Evolutionary conservation across 768 basidiomycete genomes (phyloP), one percentile per base, ranked within the genome.

Genomic region (Erythrobasidium yunnanense): DNA sequence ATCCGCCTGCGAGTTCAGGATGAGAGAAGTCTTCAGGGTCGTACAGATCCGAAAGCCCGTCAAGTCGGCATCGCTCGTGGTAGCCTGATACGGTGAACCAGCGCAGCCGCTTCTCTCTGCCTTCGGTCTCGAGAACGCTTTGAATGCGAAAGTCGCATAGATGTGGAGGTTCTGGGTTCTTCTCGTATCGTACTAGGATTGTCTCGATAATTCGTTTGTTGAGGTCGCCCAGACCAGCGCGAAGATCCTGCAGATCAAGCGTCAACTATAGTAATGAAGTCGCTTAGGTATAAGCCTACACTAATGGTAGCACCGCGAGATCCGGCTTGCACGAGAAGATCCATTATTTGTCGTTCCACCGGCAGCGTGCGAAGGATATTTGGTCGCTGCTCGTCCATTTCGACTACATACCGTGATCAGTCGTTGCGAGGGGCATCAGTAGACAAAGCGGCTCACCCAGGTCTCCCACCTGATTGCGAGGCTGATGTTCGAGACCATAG

Each of bases 51-150:
- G 2, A 3, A 18, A 56, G 11, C 13, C 82, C 81, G 75, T 90
- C 87, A 49, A 79, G 78, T 1, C 78, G 77, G 52, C 90, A 81
- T 32, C 88, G 78, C 30, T 78, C 74, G 30, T 79, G 81, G 76
- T 87, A 93, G 30, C 84, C 82, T 1, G 81, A 80, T 47, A 86
- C 74, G 0, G 88, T 87, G 77, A 83, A 91, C 73, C 89, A 89
- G 68, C 89, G 81, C 74, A 89, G 83, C 23, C 89, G 85, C 29
- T 90, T 85, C 77, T 96, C 88, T 34, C 90, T 83, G 3, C 88
- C 88, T 68, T 81, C 80, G 0, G 83, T 88, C 76, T 95, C 92
- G 81, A 86, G 85, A 29, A 88, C 75, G 35, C 84, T 82, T 22
- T 81, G 81, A 54, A 88, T 81, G 27, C 83, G 81, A 42, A 87